Base-by-base conservation (phyloP, 2,329 filamentous ascomycete genomes). In the Talaromyces amestolkiae region DNA sequence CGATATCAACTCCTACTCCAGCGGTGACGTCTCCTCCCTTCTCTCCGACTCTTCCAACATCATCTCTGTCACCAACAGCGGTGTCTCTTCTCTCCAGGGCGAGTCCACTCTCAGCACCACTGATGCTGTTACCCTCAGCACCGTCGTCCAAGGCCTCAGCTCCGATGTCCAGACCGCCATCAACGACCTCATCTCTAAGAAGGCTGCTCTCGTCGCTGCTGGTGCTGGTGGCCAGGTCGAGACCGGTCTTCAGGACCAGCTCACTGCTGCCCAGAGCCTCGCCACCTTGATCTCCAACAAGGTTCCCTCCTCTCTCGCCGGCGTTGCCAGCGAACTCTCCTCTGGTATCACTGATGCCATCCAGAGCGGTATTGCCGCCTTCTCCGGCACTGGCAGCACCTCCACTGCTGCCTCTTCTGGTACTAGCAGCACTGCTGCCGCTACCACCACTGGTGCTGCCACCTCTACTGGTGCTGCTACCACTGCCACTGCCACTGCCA, bases 311-410 rank as follows among this genome's bases (percentile, higher is more conserved):
- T 65, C 64, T 19, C 68, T 75, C 10, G 19, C 66, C 11, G 62
- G 66, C 17, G 66, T 75, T 58, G 74, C 75, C 53, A 31, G 58
- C 19, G 17, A 68, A 8, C 74, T 77, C 63, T 65, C 73, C 39
- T 56, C 70, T 27, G 74, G 74, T 62, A 73, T 77, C 67, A 71
- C 71, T 67, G 66, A 66, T 31, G 73, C 72, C 58, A 74, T 77
- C 67, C 70, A 76, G 70, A 70, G 70, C 64, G 75, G 75, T 65
- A 61, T 76, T 45, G 69, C 72, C 58, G 71, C 67, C 59, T 76
- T 71, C 68, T 58, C 67, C 53, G 67, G 69, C 58, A 66, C 64
- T 37, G 62, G 59, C n/a, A 66, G 53, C 43, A 27, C 60, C 17
- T 35, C 24, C n/a, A 41, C 56, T 33, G 53, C 47, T 22, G 31